phyloP scores from a whole-genome alignment of 352 stramenopile species.

The Pythium utonaiense region DNA sequence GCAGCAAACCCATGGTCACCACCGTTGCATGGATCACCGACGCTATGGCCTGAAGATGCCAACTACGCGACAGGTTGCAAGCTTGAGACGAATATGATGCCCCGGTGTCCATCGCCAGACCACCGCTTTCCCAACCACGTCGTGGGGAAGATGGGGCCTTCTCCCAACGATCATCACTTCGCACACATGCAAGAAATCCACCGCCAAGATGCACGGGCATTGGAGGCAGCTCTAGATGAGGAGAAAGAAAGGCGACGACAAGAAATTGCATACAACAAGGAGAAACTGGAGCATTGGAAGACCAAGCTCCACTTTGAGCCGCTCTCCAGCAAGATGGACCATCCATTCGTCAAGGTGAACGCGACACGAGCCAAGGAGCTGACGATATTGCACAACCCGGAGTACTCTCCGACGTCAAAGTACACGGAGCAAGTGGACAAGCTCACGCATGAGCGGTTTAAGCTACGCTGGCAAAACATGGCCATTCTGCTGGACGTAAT shows the following conservation, averaged over 20 bases:
- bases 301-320: conserved; percentile 40
- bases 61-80: conserved; percentile 36
- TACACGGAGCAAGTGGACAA: conserved; percentile 34
- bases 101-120: conserved; percentile 43
- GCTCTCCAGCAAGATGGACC: conserved; percentile 40
- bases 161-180: conserved; percentile 25
- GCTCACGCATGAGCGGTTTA: conserved; percentile 33
- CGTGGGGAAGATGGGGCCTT: conserved; percentile 17
- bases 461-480: conserved; percentile 47
- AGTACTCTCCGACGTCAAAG: conserved; percentile 37
- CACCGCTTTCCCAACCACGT: conserved; percentile 29
- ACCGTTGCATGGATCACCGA: conserved; percentile 39
- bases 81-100: conserved; percentile 31
- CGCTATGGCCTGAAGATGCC: conserved; percentile 46
- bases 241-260: conserved; percentile 30
- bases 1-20: conserved; percentile 31
- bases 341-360: conserved; percentile 38
- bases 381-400: conserved; percentile 49
- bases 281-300: conserved; percentile 39
- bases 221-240: conserved; percentile 32
- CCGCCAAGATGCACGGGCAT: conserved; percentile 18
- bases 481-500: conserved; percentile 46
- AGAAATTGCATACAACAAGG: conserved; percentile 34
- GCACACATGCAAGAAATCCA: conserved; percentile 26
- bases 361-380: conserved; percentile 31